These are phyloP conservation scores for Coniochaeta hoffmannii DNA, from an alignment of 2,329 filamentous ascomycete genomes.

Conservation along the genomic window DNA sequence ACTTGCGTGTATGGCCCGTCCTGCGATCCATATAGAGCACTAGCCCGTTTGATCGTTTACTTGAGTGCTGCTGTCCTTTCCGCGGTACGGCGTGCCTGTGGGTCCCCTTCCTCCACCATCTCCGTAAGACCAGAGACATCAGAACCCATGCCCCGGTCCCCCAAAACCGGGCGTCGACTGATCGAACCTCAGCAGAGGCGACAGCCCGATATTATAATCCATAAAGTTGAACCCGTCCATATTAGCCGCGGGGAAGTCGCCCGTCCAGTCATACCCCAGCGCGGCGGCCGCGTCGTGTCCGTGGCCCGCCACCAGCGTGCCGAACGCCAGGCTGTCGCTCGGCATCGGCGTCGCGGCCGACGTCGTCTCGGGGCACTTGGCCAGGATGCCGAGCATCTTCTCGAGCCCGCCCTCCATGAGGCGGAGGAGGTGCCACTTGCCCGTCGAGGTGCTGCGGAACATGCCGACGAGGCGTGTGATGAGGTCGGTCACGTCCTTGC, in stretches of 20 bases:
- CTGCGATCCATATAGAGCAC: too few relatives aligned
- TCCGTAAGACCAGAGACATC: background rate
- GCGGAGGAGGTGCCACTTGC: conserved; percentile 36
- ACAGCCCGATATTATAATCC: conserved; percentile 1
- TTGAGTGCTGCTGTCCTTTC: too few relatives aligned
- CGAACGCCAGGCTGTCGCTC: background rate
- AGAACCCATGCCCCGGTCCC: background rate
- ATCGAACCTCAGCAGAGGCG: background rate
- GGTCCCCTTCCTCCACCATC: background rate
- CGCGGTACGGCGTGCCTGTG: too few relatives aligned
- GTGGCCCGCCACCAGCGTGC: background rate
- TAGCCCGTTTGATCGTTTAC: too few relatives aligned
- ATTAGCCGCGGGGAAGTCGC: background rate
- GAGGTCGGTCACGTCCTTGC: conserved; percentile 26
- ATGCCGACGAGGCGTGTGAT: conserved; percentile 28
- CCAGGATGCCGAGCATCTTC: conserved; percentile 22
- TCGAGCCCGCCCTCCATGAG: conserved; percentile 38
- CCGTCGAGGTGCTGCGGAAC: conserved; percentile 31
- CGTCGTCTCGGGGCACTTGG: background rate
- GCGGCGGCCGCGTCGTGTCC: background rate
- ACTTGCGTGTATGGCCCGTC: background rate
- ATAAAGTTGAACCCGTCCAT: conserved; percentile 1
- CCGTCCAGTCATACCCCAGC: background rate
- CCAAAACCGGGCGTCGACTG: background rate
- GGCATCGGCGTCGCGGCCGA: background rate